Evolutionary conservation across 305 asterid species (phyloP), one percentile per base, ranked within the genome.

Genomic region (Lippia alba): DNA sequence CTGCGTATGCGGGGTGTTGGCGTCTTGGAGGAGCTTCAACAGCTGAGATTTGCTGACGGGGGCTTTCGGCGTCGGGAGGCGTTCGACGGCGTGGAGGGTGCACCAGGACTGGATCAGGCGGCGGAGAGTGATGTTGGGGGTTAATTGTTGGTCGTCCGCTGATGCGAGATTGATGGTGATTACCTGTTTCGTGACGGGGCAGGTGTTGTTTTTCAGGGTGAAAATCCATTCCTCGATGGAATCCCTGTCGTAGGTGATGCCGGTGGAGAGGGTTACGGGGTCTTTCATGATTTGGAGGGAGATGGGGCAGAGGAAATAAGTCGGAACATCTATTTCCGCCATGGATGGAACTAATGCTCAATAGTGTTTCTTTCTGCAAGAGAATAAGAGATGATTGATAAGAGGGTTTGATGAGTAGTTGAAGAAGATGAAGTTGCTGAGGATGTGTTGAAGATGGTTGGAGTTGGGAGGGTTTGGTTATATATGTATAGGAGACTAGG

Each of bases 91-190:
- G 67, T 91, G 84, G 82, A 89, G 76, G 46, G 89, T 74, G 82
- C 96, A 89, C 98, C 97, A 91, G 0, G 97, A 80, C 55, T 91
- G 96, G 58, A 94, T 91, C 1, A 91, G 67, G 5, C 98, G 89
- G 8, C 96, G 89, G 78, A 94, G 91, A 60, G 78, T 89, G 79
- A 84, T 72, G 83, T 94, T 94, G 0, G 97, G 98, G 17, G 83
- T 94, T 61, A 94, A 15, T 0, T 87, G 96, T 2, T 56, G 69
- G 71, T 72, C 68, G 71, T 72, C 68, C 30, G 12, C 7, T 4
- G 24, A 8, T 0, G 11, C 6, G 12, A 91, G 74, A 16, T 24
- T 24, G 3, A 24, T 24, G 3, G 30, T 24, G 30, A 24, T 24
- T 24, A 49, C 32, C 59, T 85, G 96, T 10, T 89, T 85, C 0